These are phyloP conservation scores for Zygotorulaspora mrakii DNA, from an alignment of 1,139 yeast species.

Conservation along the genomic window DNA sequence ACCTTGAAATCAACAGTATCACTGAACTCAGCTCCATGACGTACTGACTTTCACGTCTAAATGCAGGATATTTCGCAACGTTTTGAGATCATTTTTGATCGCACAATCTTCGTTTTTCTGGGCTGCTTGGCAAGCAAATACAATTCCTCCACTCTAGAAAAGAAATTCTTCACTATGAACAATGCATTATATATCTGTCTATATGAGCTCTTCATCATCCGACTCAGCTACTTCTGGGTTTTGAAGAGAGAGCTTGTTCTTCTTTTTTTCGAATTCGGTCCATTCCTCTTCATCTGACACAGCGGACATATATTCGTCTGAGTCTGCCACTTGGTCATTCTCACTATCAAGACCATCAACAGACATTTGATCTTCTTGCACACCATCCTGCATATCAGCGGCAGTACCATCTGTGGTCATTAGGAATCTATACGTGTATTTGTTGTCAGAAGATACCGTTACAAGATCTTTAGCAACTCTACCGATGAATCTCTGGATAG, in stretches of 20 bases:
- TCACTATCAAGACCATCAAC: conserved; percentile 15
- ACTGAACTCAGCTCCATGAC: neutral
- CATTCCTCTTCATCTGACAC: conserved; percentile 24
- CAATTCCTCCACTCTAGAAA: neutral
- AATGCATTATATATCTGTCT: conserved; percentile 4
- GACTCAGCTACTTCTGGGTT: conserved; percentile 16
- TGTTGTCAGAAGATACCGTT: conserved; percentile 51
- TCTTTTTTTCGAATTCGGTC: conserved; percentile 15
- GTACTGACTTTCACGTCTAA: too few relatives aligned
- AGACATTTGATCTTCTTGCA: conserved; percentile 1
- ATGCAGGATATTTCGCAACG: too few relatives aligned
- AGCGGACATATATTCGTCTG: conserved; percentile 19
- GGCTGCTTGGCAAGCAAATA: too few relatives aligned
- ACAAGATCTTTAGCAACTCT: conserved; percentile 73
- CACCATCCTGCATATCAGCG: conserved; percentile 20
- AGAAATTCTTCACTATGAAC: neutral
- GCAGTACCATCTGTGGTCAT: conserved; percentile 38
- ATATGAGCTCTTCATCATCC: conserved; percentile 21
- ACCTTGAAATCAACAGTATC: conserved; percentile 2
- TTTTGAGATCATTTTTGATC: too few relatives aligned
- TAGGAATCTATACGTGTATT: conserved; percentile 48
- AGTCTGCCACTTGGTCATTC: conserved; percentile 26
- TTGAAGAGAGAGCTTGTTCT: conserved; percentile 10
- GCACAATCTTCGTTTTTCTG: too few relatives aligned
- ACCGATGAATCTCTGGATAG: conserved; percentile 70